Evolutionary conservation across 495 filamentous ascomycete genomes (phyloP), one percentile per base, ranked within the genome.

Genomic region (Achaetomiella virescens): DNA sequence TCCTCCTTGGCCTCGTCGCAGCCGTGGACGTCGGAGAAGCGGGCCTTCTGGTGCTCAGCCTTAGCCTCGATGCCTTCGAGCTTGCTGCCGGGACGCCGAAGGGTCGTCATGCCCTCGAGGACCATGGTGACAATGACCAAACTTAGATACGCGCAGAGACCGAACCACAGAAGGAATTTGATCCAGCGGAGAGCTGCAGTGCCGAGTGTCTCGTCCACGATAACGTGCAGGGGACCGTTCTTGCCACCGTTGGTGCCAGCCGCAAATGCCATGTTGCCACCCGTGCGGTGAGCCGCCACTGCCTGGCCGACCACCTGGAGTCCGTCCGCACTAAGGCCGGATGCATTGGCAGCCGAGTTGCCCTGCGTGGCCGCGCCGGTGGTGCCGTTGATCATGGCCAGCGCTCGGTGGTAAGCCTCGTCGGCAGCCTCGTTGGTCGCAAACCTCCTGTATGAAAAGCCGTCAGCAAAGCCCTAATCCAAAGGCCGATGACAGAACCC

Each of bases 1-100:
- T 98, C 93, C 65, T 98, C 95, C 75, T 97, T 97, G 54, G 93
- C 93, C 69, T 98, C 93, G 57, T 97, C 93, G 55, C 92, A 97
- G 24, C 93, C 93, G 65, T 98, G 93, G 4, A 97, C 93, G 70
- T 98, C 95, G 56, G 78, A 81, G 75, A 98, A 98, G 18, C 90
- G 86, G 40, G 88, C 88, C 47, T 79, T 97, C 65, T 98, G 93
- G 55, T 91, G 84, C 66, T 96, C 85, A 6, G 93, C 82, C 63
- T 90, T 89, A 52, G 90, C 91, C 70, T 98, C 90, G 55, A 87
- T 88, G 53, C 80, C 84, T 48, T 82, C 76, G 1, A 80, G 63
- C 56, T 69, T 75, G 40, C 83, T 85, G 2, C 84, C 80, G 22
- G 91, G 83, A 52, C 89, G 93, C 71, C 87, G 90, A 59, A 96